Evolutionary conservation across 495 filamentous ascomycete genomes (phyloP).

Genomic region (Rhypophila decipiens): DNA sequence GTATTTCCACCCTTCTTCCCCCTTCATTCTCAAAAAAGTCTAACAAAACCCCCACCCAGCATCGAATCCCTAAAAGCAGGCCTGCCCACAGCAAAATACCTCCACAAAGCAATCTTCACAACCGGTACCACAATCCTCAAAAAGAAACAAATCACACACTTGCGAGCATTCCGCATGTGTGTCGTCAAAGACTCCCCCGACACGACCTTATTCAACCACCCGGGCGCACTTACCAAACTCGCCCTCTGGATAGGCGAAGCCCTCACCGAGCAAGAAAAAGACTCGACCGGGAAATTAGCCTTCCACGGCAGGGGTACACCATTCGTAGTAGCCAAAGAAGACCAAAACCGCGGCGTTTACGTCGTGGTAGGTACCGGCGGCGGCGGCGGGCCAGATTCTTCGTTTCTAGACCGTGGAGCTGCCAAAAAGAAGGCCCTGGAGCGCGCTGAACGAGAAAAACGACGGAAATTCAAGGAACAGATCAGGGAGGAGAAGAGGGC

Average conservation of each 20-base stretch:
- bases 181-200: slow-evolving; percentile 95
- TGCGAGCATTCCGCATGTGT: slow-evolving; percentile 88
- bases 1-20: slow-evolving; percentile 14
- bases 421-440: slow-evolving; percentile 53
- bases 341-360: slow-evolving; percentile 84
- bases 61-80: slow-evolving; percentile 70
- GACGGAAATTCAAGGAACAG: slow-evolving; percentile 52
- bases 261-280: slow-evolving; percentile 78
- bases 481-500: slow-evolving; percentile 56
- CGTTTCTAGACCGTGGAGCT: slow-evolving; percentile 55
- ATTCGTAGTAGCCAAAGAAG: slow-evolving; percentile 80
- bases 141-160: slow-evolving; percentile 87
- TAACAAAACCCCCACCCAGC: slow-evolving; percentile 22
- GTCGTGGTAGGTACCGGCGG: slow-evolving; percentile 84
- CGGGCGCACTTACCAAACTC: slow-evolving; percentile 84
- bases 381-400: slow-evolving; percentile 60
- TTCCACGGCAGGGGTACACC: slow-evolving; percentile 70
- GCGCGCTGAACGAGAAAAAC: slow-evolving; percentile 54
- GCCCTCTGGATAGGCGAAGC: slow-evolving; percentile 93
- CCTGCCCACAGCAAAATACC: slow-evolving; percentile 76
- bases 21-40: neutral
- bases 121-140: slow-evolving; percentile 86
- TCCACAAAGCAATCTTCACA: slow-evolving; percentile 88
- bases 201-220: slow-evolving; percentile 80
- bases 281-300: slow-evolving; percentile 58